Conservation (phyloP, 192 early-diverging fungal species). For the Haplosporangium gracile region DNA sequence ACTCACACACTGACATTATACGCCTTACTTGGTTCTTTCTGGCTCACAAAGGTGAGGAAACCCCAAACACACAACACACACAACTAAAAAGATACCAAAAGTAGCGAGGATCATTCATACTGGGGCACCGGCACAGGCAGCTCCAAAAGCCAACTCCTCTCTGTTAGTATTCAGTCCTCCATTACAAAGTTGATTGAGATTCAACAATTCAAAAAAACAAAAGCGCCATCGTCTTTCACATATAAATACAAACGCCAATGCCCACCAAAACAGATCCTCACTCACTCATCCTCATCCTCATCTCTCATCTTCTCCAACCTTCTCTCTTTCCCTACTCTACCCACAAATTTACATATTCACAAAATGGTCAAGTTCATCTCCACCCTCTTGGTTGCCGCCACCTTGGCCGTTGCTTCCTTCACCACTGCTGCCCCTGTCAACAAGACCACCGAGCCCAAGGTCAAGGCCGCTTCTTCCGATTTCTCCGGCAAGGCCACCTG, state of each 20-base stretch:
- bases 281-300: not conserved
- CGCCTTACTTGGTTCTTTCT: too few relatives aligned
- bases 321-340: not conserved
- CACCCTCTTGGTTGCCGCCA: slow-evolving; percentile 9
- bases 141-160: too few relatives aligned
- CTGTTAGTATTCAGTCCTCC: too few relatives aligned
- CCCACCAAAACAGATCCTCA: not conserved
- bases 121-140: too few relatives aligned
- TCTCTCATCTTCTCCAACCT: not conserved
- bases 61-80: too few relatives aligned
- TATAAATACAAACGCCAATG: not conserved
- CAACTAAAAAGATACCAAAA: too few relatives aligned
- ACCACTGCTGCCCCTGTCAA: slow-evolving; percentile 1
- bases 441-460: slow-evolving; percentile 16
- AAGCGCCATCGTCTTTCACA: not conserved
- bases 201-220: not conserved
- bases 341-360: not conserved
- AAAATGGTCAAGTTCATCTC: slow-evolving; percentile 41
- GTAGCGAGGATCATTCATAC: too few relatives aligned
- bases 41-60: too few relatives aligned
- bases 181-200: too few relatives aligned
- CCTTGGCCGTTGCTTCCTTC: slow-evolving; percentile 19
- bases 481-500: slow-evolving; percentile 55
- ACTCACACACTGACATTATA: too few relatives aligned
- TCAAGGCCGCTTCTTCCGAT: slow-evolving; percentile 14